Conservation (phyloP, 1,284 basidiomycete species). For the Puccinia coronata region DNA sequence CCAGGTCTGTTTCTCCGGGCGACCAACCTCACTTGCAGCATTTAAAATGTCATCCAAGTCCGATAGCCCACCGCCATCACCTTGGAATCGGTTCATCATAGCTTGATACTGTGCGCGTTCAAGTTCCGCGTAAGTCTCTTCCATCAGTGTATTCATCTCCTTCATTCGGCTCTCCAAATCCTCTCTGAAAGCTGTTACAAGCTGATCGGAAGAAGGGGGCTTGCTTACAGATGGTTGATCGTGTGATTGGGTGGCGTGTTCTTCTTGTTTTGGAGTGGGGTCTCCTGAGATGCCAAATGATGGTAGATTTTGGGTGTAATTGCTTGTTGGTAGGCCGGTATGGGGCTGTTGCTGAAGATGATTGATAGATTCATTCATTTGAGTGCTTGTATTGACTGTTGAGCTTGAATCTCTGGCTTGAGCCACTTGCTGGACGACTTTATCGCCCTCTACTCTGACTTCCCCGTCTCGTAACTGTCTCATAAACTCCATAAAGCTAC, state of each 20-base stretch:
- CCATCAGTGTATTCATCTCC: constrained; percentile 20
- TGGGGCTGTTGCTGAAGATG: constrained; percentile 17
- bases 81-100: constrained; percentile 35
- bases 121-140: constrained; percentile 26
- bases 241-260: not conserved
- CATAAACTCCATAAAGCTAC: constrained; percentile 84
- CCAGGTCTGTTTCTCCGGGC: not conserved
- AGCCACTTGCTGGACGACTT: constrained; percentile 66
- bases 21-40: constrained; percentile 32
- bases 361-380: constrained; percentile 58
- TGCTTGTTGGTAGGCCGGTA: constrained; percentile 3
- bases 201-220: not conserved
- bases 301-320: constrained; percentile 1
- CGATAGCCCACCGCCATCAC: constrained; percentile 26
- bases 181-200: not conserved
- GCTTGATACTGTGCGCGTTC: constrained; percentile 1
- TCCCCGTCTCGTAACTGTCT: constrained; percentile 77
- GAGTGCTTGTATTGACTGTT: constrained; percentile 54
- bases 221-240: constrained; percentile 6
- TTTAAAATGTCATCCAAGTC: constrained; percentile 23
- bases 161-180: constrained; percentile 3
- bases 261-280: not conserved
- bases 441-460: constrained; percentile 77
- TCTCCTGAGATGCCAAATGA: constrained; percentile 22
- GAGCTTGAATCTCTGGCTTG: constrained; percentile 57